Base-by-base conservation (phyloP, 2,329 filamentous ascomycete species). In the Lojkania enalia region DNA sequence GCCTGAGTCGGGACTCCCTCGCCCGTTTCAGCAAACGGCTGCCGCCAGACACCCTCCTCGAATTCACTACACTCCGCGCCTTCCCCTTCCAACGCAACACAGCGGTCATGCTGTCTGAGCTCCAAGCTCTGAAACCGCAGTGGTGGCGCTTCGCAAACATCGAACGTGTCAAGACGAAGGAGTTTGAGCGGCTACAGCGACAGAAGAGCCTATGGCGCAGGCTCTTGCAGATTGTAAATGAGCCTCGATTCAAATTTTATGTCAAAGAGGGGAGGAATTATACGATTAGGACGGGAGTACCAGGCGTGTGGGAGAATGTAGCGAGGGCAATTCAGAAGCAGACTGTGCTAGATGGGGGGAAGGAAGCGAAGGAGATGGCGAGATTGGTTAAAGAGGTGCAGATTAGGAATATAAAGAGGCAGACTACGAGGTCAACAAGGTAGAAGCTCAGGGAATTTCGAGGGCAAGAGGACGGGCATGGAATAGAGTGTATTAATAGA, bases 281-380 rank as follows among this genome's bases (percentile, higher is more conserved):
- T 39, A 67, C 60, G 9, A 53, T 60, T 35, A 63, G 57, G 46
- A 65, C 59, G 12, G 55, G 61, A 4, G 64, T 64, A 3, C 64
- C 65, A 7, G 66, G 66, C 0, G 63, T 70, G 7, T 70, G 66
- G 66, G 64, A 67, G 42, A 57, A 63, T 35, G 58, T 70, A 0
- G 63, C 64, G 0, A 51, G 41, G 44, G 44, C 52, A 12, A 67
- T 70, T n/a, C 37, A 58, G 35, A 49, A 55, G 25, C 60, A 65
- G 48, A 67, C 57, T 5, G 15, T 21, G 23, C 23, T 32, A 20
- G 39, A 37, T 4, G 32, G 14, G 29, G 31, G 19, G 20, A 44
- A 36, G 33, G 32, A 6, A 4, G 37, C 21, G 14, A 18, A 31
- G 40, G 12, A 31, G 29, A 4, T 21, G 33, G 13, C 20, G 21